Conservation (phyloP, 116 monocot genomes). For the Iris pallida region DNA sequence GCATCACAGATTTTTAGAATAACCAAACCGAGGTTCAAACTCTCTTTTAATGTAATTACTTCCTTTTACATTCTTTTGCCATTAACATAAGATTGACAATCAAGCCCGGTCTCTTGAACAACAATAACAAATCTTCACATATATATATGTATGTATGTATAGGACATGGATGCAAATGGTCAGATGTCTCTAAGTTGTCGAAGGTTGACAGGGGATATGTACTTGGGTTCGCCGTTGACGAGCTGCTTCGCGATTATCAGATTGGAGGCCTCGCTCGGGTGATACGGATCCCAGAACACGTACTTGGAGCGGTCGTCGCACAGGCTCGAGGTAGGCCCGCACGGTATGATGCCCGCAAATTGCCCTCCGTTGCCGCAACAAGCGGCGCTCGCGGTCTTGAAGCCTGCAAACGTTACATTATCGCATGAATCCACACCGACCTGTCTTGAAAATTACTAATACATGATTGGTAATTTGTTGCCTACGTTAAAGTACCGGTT, state of each 20-base stretch:
- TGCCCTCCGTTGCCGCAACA: conserved; percentile 74
- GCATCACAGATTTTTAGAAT: too few relatives aligned
- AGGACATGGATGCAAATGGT: not conserved
- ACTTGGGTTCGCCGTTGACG: conserved; percentile 57
- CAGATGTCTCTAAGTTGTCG: conserved; percentile 48
- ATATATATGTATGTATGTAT: too few relatives aligned
- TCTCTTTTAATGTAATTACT: too few relatives aligned
- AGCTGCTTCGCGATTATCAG: conserved; percentile 50
- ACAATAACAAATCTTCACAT: too few relatives aligned
- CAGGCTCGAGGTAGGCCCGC: conserved; percentile 53
- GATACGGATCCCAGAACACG: conserved; percentile 89
- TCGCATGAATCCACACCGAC: too few relatives aligned
- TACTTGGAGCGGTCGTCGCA: conserved; percentile 42
- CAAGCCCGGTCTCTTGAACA: too few relatives aligned
- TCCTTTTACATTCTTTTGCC: too few relatives aligned
- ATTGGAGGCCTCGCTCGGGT: conserved; percentile 83
- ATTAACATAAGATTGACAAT: too few relatives aligned
- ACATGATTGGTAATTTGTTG: too few relatives aligned
- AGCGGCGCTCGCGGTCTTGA: conserved; percentile 51
- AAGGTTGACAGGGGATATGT: conserved; percentile 72
- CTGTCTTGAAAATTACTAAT: too few relatives aligned
- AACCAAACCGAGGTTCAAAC: too few relatives aligned
- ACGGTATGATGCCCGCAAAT: conserved; percentile 64
- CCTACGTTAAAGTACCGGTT: too few relatives aligned
- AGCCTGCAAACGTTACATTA: conserved; percentile 29